Evolutionary conservation across 192 early-diverging fungal species (phyloP).

Genomic region (Lobosporangium transversale): DNA sequence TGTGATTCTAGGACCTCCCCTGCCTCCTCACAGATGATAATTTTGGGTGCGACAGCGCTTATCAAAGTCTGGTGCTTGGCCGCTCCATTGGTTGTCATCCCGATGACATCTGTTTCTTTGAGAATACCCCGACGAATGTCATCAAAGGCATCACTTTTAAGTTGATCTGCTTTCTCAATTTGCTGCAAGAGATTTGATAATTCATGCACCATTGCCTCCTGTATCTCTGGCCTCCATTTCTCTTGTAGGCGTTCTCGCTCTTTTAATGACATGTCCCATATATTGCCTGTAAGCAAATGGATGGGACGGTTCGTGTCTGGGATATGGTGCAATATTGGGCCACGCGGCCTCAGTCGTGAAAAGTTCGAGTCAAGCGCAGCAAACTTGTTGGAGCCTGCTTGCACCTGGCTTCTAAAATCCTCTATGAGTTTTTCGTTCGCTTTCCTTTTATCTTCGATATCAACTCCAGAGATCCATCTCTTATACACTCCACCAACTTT

Average conservation of each 20-base stretch:
- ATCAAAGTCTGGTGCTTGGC: conserved; percentile 61
- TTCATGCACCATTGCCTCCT: conserved; percentile 21
- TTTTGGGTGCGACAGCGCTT: conserved; percentile 51
- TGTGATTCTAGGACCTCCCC: conserved; percentile 69
- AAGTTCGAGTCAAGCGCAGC: not conserved
- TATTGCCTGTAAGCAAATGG: conserved; percentile 10
- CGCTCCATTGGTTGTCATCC: conserved; percentile 69
- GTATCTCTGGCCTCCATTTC: conserved; percentile 48
- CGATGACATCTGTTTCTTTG: conserved; percentile 54
- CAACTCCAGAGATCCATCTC: conserved; percentile 22
- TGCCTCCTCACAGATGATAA: conserved; percentile 70
- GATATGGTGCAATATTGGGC: not conserved
- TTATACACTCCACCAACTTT: not conserved
- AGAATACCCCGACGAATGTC: conserved; percentile 45
- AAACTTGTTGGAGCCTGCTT: not conserved
- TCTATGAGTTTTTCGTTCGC: conserved; percentile 2
- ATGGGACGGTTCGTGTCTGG: conserved; percentile 12
- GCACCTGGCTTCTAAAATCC: not conserved
- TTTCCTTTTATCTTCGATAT: conserved; percentile 7
- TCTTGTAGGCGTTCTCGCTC: conserved; percentile 56
- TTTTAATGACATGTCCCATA: conserved; percentile 60
- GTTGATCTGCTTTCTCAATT: conserved; percentile 4
- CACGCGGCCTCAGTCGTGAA: not conserved
- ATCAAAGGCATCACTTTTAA: conserved; percentile 38
- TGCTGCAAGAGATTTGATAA: conserved; percentile 22